Evolutionary conservation across 2,329 filamentous ascomycete genomes (phyloP).

Genomic region (Talaromyces sp.): DNA sequence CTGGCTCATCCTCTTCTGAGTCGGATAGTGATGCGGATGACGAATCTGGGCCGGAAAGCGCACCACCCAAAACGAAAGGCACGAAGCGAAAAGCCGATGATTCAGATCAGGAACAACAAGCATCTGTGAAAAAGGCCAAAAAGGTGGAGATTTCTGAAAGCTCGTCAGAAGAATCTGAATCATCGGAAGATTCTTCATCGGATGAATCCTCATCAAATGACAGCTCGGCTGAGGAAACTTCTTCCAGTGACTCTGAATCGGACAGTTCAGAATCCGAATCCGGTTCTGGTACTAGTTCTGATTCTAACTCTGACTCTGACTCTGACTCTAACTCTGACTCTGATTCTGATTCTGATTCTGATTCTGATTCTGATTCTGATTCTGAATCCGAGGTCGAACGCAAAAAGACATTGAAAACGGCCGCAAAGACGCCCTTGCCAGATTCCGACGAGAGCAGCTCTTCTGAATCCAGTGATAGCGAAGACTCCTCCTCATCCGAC

Average conservation of each 20-base stretch:
- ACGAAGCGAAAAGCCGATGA: conserved; percentile 60
- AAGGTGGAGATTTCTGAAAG: conserved; percentile 17
- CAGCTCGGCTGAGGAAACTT: conserved; percentile 27
- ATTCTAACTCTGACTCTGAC: conserved; percentile 25
- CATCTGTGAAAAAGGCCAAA: conserved; percentile 54
- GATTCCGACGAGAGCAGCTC: conserved; percentile 28
- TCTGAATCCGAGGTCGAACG: conserved; percentile 25
- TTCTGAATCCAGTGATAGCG: conserved; percentile 22
- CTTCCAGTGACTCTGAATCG: conserved; percentile 33
- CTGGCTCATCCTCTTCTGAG: conserved; percentile 34
- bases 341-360: conserved; percentile 19
- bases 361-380: conserved; percentile 20
- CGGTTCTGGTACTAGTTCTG: conserved; percentile 25
- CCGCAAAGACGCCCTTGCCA: conserved; percentile 36
- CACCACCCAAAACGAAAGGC: conserved; percentile 35
- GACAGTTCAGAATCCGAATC: background rate
- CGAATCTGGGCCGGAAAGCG: conserved; percentile 50
- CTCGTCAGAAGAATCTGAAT: conserved; percentile 22
- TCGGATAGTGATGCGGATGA: conserved; percentile 53
- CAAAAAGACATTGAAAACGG: conserved; percentile 30
- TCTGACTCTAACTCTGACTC: conserved; percentile 15
- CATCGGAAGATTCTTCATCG: conserved; percentile 25
- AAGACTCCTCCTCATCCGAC: conserved; percentile 22
- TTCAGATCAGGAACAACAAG: conserved; percentile 47
- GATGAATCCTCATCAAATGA: conserved; percentile 28